Conservation (phyloP, 331 rosid genomes). For the Malus hybrid region DNA sequence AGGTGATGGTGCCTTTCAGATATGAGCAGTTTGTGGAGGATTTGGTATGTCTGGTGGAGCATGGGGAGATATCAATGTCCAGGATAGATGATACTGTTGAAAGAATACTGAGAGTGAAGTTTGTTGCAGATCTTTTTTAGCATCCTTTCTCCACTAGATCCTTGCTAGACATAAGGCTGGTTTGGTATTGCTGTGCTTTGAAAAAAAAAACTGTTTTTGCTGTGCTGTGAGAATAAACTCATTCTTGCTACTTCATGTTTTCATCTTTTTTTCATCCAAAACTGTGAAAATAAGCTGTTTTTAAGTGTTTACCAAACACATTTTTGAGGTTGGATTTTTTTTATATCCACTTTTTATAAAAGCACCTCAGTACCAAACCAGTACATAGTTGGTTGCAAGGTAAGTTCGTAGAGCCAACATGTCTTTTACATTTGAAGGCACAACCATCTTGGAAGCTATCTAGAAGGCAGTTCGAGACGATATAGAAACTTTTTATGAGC, state of each 20-base stretch:
- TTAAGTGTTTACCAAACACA: too few species aligned
- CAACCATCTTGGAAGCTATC: conserved; percentile 79
- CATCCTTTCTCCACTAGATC: conserved; percentile 60
- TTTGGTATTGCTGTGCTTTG: too few species aligned
- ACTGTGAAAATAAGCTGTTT: too few species aligned
- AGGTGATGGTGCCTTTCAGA: conserved; percentile 72
- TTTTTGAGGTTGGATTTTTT: too few species aligned
- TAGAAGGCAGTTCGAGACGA: conserved; percentile 49
- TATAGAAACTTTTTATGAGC: conserved; percentile 51
- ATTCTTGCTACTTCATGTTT: too few species aligned
- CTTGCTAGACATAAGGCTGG: conserved; percentile 24
- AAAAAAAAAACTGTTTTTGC: too few species aligned
- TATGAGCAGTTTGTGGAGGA: conserved; percentile 42
- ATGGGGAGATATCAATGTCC: conserved; percentile 52
- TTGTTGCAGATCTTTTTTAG: conserved; percentile 70
- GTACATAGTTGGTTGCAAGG: conserved; percentile 79
- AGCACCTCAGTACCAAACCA: too few species aligned
- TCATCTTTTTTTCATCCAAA: too few species aligned
- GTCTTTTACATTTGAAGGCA: conserved; percentile 37
- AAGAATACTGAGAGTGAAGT: conserved; percentile 80
- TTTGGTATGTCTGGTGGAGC: conserved; percentile 48
- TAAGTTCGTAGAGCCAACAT: neutral
- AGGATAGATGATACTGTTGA: conserved; percentile 82
- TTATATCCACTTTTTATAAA: too few species aligned
- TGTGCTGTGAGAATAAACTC: too few species aligned